Conservation (phyloP, 441 rosid genomes). For the Gossypium gossypioides region DNA sequence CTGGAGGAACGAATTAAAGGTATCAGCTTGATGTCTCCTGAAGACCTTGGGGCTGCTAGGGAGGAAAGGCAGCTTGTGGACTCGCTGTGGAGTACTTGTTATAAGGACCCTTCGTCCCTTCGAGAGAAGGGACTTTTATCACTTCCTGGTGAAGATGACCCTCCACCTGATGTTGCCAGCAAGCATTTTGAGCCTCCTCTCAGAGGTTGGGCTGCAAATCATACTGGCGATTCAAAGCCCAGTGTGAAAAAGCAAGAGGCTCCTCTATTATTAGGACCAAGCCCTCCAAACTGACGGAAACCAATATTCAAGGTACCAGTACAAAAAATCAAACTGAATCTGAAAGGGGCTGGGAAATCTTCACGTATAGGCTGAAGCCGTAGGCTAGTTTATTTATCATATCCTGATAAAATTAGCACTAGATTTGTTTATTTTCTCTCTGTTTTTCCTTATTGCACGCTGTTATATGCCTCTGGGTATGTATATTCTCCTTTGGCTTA, state of each 20-base stretch:
- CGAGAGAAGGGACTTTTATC: constrained; percentile 65
- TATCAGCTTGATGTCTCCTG: constrained; percentile 61
- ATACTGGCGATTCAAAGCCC: constrained; percentile 21
- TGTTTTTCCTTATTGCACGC: background rate
- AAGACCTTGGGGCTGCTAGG: constrained; percentile 64
- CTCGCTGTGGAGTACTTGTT: constrained; percentile 59
- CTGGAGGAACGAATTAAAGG: constrained; percentile 58
- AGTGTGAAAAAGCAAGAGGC: constrained; percentile 41
- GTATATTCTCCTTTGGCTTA: background rate
- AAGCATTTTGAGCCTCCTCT: constrained; percentile 80
- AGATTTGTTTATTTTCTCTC: background rate
- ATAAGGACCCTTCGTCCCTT: constrained; percentile 64
- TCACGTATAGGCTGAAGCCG: background rate
- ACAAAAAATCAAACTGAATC: constrained; percentile 7
- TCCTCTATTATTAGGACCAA: constrained; percentile 51
- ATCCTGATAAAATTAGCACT: background rate
- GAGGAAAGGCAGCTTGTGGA: constrained; percentile 88
- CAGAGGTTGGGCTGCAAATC: constrained; percentile 58
- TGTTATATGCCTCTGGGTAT: background rate
- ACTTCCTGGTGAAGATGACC: constrained; percentile 72
- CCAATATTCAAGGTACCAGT: constrained; percentile 11
- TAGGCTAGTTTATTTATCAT: background rate
- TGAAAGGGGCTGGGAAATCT: constrained; percentile 1
- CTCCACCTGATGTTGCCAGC: constrained; percentile 78
- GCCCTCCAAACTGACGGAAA: constrained; percentile 24